Conservation (phyloP, 2,329 filamentous ascomycete genomes). For the Monosporascus cannonballus region DNA sequence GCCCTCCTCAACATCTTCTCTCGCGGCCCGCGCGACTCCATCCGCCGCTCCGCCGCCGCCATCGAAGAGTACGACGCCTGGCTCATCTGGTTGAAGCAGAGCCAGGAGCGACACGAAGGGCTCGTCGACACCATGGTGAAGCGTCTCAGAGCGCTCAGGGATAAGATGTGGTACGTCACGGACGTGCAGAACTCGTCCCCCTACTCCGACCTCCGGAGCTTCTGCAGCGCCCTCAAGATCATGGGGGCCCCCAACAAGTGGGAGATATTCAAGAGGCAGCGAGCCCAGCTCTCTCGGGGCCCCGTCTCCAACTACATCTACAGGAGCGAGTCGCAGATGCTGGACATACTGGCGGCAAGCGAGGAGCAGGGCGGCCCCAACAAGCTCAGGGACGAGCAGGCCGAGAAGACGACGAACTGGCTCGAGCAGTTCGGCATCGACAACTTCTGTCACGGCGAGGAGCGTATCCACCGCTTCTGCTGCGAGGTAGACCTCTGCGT, state of each 20-base stretch:
- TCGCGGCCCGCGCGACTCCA: constrained; percentile 62
- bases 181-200: constrained; percentile 85
- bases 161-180: constrained; percentile 99
- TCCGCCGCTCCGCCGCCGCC: constrained; percentile 62
- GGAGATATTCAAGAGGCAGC: constrained; percentile 44
- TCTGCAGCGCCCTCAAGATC: constrained; percentile 80
- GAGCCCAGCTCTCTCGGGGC: constrained; percentile 40
- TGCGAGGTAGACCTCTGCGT: constrained; percentile 85
- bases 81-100: constrained; percentile 79
- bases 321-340: constrained; percentile 75
- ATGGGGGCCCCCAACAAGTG: constrained; percentile 68
- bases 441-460: constrained; percentile 92
- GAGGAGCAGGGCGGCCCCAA: constrained; percentile 85
- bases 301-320: constrained; percentile 61
- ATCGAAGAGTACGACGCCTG: constrained; percentile 76
- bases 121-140: constrained; percentile 70
- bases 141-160: constrained; percentile 67
- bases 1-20: constrained; percentile 70
- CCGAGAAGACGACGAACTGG: constrained; percentile 79
- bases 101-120: constrained; percentile 69
- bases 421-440: constrained; percentile 75
- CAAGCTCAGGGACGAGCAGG: constrained; percentile 93
- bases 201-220: constrained; percentile 81
- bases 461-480: constrained; percentile 88
- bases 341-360: constrained; percentile 78